Evolutionary conservation across 2,329 filamentous ascomycete species (phyloP).

Genomic region (Fulvia fulva): DNA sequence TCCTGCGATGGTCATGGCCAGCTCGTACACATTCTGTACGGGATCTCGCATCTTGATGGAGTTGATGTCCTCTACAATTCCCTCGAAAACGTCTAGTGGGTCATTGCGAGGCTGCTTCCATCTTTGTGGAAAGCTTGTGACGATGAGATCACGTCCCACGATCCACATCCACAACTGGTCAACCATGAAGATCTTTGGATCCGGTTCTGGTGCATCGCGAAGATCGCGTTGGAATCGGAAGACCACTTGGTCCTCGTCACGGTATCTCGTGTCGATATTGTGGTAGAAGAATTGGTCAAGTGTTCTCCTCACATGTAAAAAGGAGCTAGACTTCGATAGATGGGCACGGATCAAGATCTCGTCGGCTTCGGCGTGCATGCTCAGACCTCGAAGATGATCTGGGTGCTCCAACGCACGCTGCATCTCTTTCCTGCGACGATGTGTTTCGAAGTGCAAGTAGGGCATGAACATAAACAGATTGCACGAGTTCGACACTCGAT

Average conservation of each 20-base stretch:
- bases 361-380: conserved; percentile 30
- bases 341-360: conserved; percentile 33
- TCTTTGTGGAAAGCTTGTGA: conserved; percentile 57
- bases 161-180: conserved; percentile 67
- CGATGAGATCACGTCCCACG: conserved; percentile 54
- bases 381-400: conserved; percentile 5
- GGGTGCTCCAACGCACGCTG: conserved; percentile 47
- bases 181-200: conserved; percentile 34
- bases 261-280: conserved; percentile 56
- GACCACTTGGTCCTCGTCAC: conserved; percentile 62
- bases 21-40: conserved; percentile 58
- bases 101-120: conserved; percentile 61
- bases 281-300: conserved; percentile 65
- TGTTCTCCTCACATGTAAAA: conserved; percentile 57
- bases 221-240: conserved; percentile 49
- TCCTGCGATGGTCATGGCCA: conserved; percentile 56
- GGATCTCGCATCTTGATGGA: conserved; percentile 56
- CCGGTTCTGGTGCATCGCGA: conserved; percentile 11
- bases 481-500: conserved; percentile 9
- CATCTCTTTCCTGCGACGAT: conserved; percentile 49
- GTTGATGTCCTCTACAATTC: conserved; percentile 62
- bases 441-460: conserved; percentile 62
- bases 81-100: conserved; percentile 59
- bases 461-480: conserved; percentile 55
- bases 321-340: conserved; percentile 20